These are phyloP conservation scores for Cyclaneusma minus DNA, from an alignment of 2,329 filamentous ascomycete genomes.

Conservation along the genomic window DNA sequence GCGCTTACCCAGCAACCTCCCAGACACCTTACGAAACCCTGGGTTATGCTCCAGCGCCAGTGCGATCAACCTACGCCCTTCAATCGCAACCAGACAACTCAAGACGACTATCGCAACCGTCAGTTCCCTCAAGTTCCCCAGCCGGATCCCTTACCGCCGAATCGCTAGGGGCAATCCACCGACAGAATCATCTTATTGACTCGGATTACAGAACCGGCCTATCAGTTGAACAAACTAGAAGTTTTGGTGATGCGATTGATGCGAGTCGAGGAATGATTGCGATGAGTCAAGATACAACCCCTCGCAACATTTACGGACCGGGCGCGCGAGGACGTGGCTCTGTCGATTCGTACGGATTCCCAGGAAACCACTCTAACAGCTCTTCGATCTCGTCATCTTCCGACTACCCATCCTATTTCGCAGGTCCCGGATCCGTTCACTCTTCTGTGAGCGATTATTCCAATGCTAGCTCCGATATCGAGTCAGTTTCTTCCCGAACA, in stretches of 20 bases:
- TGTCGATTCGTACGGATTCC: constrained; percentile 81
- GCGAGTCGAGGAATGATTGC: constrained; percentile 89
- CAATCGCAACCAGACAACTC: constrained; percentile 34
- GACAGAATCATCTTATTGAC: constrained; percentile 51
- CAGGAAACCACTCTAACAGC: constrained; percentile 65
- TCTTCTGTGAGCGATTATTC: constrained; percentile 87
- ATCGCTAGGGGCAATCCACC: constrained; percentile 24
- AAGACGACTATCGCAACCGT: constrained; percentile 73
- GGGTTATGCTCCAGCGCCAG: constrained; percentile 54
- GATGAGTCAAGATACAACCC: constrained; percentile 90
- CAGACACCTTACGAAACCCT: constrained; percentile 63
- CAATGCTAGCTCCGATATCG: constrained; percentile 74
- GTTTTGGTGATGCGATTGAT: constrained; percentile 80
- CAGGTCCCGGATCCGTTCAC: constrained; percentile 68
- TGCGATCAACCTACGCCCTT: constrained; percentile 42
- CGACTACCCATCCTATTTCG: constrained; percentile 72
- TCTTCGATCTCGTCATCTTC: constrained; percentile 82
- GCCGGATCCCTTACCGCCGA: constrained; percentile 18
- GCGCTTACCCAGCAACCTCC: constrained; percentile 21
- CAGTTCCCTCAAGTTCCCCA: constrained; percentile 42
- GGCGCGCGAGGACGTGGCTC: constrained; percentile 50
- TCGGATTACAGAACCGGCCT: constrained; percentile 38
- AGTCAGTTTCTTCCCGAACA: constrained; percentile 65
- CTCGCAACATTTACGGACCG: constrained; percentile 73
- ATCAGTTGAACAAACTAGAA: constrained; percentile 42